Percentiles rank a stretch among this genome's conserved stretches.
Conservation (phyloP, 805 yeast species). For the Suhomyces sp. region DNA sequence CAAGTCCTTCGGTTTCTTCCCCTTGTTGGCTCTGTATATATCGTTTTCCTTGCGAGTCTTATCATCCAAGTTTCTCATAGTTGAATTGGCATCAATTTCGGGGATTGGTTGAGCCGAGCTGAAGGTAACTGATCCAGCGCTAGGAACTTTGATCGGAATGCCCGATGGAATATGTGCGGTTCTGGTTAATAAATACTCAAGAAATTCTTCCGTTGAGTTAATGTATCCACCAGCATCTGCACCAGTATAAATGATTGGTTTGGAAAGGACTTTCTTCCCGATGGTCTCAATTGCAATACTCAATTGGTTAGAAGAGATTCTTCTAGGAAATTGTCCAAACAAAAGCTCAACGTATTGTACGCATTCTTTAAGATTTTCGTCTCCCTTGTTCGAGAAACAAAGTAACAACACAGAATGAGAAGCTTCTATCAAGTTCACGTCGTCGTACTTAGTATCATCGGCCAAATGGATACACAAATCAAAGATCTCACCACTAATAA, state of each 20-base stretch:
- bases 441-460: slow-evolving; percentile 19
- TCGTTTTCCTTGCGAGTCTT: slow-evolving; percentile 17
- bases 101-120: slow-evolving; percentile 39
- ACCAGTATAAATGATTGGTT: slow-evolving; percentile 17
- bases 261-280: slow-evolving; percentile 40
- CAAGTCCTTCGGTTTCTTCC: slow-evolving; percentile 32
- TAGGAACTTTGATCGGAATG: slow-evolving; percentile 15
- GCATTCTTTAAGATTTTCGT: slow-evolving; percentile 17
- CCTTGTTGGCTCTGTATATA: slow-evolving; percentile 29
- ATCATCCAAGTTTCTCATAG: slow-evolving; percentile 28
- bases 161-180: slow-evolving; percentile 40
- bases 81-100: slow-evolving; percentile 37
- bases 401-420: slow-evolving; percentile 57
- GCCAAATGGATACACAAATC: slow-evolving; percentile 34
- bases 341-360: slow-evolving; percentile 47
- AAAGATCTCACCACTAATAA: slow-evolving; percentile 24
- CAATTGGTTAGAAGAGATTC: slow-evolving; percentile 54
- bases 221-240: slow-evolving; percentile 7
- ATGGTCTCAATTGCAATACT: slow-evolving; percentile 57
- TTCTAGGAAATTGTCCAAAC: slow-evolving; percentile 54
- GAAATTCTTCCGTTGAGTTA: slow-evolving; percentile 33
- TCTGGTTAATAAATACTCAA: slow-evolving; percentile 41
- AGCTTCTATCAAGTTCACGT: slow-evolving; percentile 50
- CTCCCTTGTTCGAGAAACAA: slow-evolving; percentile 30
- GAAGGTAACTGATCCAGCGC: slow-evolving; percentile 14